phyloP scores from a whole-genome alignment of 73 alveolate species.

The Paramecium tetraurelia region DNA sequence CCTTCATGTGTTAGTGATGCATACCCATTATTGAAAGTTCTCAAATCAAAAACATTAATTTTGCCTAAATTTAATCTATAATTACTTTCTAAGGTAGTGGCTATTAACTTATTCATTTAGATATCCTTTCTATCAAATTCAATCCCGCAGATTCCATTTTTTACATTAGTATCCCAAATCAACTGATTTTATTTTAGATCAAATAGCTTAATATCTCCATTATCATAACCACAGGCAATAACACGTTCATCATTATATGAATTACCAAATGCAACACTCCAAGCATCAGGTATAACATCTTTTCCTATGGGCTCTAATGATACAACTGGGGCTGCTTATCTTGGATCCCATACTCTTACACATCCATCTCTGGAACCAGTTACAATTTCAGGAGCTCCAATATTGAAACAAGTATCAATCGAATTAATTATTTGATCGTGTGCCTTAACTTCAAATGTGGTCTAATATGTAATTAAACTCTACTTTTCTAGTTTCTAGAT shows the following conservation, averaged over 20 bases:
- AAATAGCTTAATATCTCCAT: conserved; percentile 98
- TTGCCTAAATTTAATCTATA: conserved; percentile 63
- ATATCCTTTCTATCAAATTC: conserved; percentile 97
- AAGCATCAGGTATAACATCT: conserved; percentile 98
- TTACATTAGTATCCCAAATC: conserved; percentile 96
- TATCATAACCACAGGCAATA: conserved; percentile 98
- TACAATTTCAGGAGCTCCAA: conserved; percentile 98
- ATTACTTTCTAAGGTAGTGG: conserved; percentile 78
- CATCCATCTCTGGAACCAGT: conserved; percentile 99
- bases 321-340: conserved; percentile 97
- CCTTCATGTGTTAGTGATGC: conserved; percentile 96
- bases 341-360: conserved; percentile 99
- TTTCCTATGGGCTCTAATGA: conserved; percentile 96
- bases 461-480: not conserved
- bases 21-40: conserved; percentile 96
- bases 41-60: conserved; percentile 94
- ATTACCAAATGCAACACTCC: conserved; percentile 96
- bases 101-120: conserved; percentile 97
- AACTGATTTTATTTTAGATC: conserved; percentile 95
- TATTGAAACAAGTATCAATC: conserved; percentile 91
- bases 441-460: conserved; percentile 86
- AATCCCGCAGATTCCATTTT: conserved; percentile 97
- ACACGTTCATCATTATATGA: conserved; percentile 91
- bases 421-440: conserved; percentile 95
- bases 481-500: conserved; percentile 86